Conservation (phyloP, 2,329 filamentous ascomycete genomes). For the Lasiodiplodia citricola region DNA sequence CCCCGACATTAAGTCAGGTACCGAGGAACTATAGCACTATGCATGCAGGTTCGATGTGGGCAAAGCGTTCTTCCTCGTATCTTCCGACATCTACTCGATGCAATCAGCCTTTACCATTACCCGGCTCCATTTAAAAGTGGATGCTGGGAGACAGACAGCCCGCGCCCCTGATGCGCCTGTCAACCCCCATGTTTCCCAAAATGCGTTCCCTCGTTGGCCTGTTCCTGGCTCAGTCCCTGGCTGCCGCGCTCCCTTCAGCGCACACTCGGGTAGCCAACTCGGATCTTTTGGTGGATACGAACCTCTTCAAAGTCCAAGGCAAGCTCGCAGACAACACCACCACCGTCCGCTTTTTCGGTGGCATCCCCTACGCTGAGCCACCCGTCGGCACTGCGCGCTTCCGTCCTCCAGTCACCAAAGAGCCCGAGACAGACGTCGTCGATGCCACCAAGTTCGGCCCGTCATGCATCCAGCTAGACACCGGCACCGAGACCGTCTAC, state of each 20-base stretch:
- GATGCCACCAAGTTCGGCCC: constrained; percentile 33
- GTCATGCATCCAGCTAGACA: constrained; percentile 33
- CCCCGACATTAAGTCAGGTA: not conserved
- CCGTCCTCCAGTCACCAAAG: constrained; percentile 31
- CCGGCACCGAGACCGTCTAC: constrained; percentile 32
- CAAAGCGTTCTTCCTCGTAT: constrained; percentile 5
- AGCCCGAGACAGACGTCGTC: constrained; percentile 28
- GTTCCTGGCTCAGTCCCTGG: not conserved
- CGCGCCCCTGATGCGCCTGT: not conserved
- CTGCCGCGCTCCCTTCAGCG: not conserved
- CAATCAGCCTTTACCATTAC: not conserved
- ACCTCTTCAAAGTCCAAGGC: constrained; percentile 32
- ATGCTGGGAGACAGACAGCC: not conserved
- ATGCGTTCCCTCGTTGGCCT: not conserved
- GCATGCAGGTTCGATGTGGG: not conserved
- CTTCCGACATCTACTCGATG: not conserved
- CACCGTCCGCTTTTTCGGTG: constrained; percentile 29
- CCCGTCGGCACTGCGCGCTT: constrained; percentile 18
- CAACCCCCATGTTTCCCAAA: not conserved
- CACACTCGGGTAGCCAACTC: not conserved
- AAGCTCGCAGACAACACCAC: constrained; percentile 32
- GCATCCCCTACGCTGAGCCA: constrained; percentile 25
- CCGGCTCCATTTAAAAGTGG: not conserved
- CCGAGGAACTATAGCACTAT: not conserved
- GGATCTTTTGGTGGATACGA: constrained; percentile 31